A percentile compares a stretch with the other conserved stretches of the same genome.
phyloP scores from a whole-genome alignment of 176 grass and related monocot genomes.

The barley (Hordeum vulgare) region MorexV3_pseudomolecules_assembly NC_058524.1:471135392-471135891 shows the following conservation, averaged over 20 bases:
- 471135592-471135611: slow-evolving; percentile 34
- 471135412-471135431: slow-evolving; percentile 60
- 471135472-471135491: slow-evolving; percentile 29
- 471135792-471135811: neutral
- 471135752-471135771: neutral
- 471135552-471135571: slow-evolving; percentile 89
- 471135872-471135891: no score
- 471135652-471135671: slow-evolving; percentile 71
- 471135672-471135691: slow-evolving; percentile 59
- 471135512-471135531: slow-evolving; percentile 44
- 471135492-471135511: slow-evolving; percentile 31
- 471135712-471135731: slow-evolving; percentile 80
- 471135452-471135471: neutral
- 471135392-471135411: slow-evolving; percentile 59
- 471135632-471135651: slow-evolving; percentile 14
- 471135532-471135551: no score
- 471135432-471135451: slow-evolving; percentile 1
- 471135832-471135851: no score
- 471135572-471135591: slow-evolving; percentile 29
- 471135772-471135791: neutral
- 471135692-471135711: slow-evolving; percentile 64
- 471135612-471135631: slow-evolving; percentile 38
- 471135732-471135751: slow-evolving; percentile 95
- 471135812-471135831: neutral
- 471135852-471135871: no score